These are phyloP conservation scores for Platanthera zijinensis DNA, from an alignment of 106 monocot species.

Conservation along the genomic window DNA sequence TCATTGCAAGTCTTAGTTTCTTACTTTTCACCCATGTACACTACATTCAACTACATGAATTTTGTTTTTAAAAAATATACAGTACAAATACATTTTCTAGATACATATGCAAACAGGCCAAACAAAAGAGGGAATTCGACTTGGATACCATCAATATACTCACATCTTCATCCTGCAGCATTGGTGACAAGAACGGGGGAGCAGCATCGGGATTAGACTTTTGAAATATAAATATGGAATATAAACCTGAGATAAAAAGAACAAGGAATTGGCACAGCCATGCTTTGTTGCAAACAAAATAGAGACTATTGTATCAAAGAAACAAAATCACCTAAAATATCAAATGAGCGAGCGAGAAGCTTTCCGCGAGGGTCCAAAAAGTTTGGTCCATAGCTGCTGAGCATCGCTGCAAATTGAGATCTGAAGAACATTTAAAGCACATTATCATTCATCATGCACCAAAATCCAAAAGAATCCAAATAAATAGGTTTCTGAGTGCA, in stretches of 20 bases:
- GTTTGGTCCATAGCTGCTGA: conserved; percentile 46
- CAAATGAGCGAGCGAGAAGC: conserved; percentile 65
- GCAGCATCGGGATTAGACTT: conserved; percentile 68
- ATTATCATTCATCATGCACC: no score
- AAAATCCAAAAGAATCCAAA: no score
- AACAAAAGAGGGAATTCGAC: no score
- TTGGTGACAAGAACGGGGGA: conserved; percentile 44
- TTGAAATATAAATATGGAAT: conserved; percentile 80
- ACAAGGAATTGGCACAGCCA: not conserved
- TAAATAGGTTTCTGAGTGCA: no score
- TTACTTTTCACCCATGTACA: no score
- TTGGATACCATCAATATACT: not conserved
- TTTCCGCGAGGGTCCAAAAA: conserved; percentile 81
- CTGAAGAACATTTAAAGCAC: conserved; percentile 15
- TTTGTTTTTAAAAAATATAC: no score
- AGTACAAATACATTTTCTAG: no score
- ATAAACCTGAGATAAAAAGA: conserved; percentile 45
- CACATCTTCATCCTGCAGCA: conserved; percentile 47
- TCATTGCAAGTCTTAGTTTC: no score
- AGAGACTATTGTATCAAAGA: not conserved
- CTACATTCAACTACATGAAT: no score
- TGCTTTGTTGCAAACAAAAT: not conserved
- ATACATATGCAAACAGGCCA: no score
- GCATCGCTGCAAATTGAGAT: conserved; percentile 72
- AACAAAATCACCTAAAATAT: conserved; percentile 49